Percentiles rank a stretch among this genome's conserved stretches.
These are phyloP conservation scores for Colletotrichum shisoi DNA, from an alignment of 2,329 filamentous ascomycete genomes.

Conservation along the genomic window DNA sequence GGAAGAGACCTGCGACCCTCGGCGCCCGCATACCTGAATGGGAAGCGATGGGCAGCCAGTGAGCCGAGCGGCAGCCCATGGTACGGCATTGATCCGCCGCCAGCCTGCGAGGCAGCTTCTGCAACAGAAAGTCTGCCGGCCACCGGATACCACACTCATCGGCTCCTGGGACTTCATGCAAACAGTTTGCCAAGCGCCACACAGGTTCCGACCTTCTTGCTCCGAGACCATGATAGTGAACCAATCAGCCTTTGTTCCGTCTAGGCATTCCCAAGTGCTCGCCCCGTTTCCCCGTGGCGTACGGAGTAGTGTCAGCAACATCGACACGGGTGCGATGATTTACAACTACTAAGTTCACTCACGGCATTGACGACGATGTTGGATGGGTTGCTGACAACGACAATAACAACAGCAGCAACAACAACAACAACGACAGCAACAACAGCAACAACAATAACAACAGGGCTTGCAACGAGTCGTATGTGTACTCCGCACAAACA, in stretches of 20 bases:
- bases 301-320: conserved; percentile 17
- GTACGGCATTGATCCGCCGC: conserved; percentile 37
- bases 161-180: conserved; percentile 48
- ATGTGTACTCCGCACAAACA: no score
- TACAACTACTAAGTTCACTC: background rate
- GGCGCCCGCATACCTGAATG: conserved; percentile 11
- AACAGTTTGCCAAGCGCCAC: conserved; percentile 39
- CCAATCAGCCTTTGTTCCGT: conserved; percentile 29
- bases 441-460: background rate
- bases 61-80: conserved; percentile 25
- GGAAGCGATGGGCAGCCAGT: conserved; percentile 33
- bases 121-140: conserved; percentile 41
- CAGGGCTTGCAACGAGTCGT: conserved; percentile 15
- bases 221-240: conserved; percentile 15
- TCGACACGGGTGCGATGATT: background rate
- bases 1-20: conserved; percentile 19
- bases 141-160: conserved; percentile 39
- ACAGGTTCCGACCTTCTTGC: conserved; percentile 7
- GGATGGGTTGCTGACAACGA: background rate
- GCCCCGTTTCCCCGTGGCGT: background rate
- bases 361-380: conserved; percentile 16
- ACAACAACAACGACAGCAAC: background rate
- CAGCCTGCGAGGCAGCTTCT: conserved; percentile 43
- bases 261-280: conserved; percentile 27
- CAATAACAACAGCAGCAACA: no score